Conservation (phyloP, 805 yeast species). For the Ogataea zsoltii region DNA sequence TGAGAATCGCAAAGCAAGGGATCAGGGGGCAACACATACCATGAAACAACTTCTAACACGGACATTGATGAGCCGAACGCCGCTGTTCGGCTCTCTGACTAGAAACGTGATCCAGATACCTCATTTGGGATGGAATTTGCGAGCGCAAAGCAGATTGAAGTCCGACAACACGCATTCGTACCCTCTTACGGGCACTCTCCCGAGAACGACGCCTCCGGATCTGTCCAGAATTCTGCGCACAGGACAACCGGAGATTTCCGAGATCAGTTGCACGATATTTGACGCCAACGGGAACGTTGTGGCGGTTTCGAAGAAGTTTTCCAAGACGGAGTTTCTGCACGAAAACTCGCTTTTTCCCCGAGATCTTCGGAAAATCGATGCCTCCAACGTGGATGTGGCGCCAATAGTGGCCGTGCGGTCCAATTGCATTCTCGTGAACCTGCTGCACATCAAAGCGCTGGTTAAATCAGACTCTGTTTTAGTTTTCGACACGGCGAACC, state of each 20-base stretch:
- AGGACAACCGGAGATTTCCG: conserved; percentile 47
- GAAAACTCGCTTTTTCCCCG: conserved; percentile 80
- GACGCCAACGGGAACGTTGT: conserved; percentile 67
- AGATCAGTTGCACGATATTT: conserved; percentile 79
- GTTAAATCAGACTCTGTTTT: conserved; percentile 78
- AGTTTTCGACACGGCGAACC: conserved; percentile 74
- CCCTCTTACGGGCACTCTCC: neutral
- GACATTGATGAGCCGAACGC: neutral
- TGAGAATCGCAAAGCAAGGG: neutral
- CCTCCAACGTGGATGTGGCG: conserved; percentile 72
- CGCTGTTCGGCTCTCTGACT: neutral
- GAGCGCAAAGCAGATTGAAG: conserved; percentile 1
- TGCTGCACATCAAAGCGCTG: conserved; percentile 86
- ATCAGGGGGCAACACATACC: neutral
- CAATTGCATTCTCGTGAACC: conserved; percentile 74
- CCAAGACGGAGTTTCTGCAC: conserved; percentile 66
- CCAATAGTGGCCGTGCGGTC: conserved; percentile 85
- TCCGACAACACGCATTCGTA: neutral
- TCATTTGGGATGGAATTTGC: neutral
- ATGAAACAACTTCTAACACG: conserved; percentile 1
- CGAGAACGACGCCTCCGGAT: neutral
- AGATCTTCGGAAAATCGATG: conserved; percentile 82
- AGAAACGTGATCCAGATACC: too few species aligned
- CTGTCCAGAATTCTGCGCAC: conserved; percentile 38
- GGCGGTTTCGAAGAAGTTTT: conserved; percentile 70